Percentiles rank a stretch among this genome's conserved stretches.
Evolutionary conservation across 2,329 filamentous ascomycete species (phyloP).

Genomic region (Alternaria hordeiaustralica): DNA sequence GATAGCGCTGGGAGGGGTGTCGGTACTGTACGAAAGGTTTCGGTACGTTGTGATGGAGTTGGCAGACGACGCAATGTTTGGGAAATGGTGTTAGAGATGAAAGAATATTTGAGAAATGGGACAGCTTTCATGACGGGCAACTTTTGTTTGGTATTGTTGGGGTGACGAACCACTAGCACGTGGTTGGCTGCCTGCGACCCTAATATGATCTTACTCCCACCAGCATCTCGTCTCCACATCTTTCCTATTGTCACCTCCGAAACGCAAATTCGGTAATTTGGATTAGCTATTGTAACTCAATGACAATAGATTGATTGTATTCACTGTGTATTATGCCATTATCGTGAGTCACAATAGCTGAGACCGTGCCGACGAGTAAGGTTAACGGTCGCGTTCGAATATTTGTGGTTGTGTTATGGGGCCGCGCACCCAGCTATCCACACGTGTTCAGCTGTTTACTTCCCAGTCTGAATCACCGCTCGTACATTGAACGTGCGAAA

Average conservation of each 20-base stretch:
- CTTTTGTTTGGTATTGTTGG: not conserved
- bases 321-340: not conserved
- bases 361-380: not conserved
- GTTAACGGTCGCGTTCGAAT: not conserved
- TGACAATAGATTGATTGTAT: not conserved
- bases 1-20: not conserved
- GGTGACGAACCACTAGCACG: not conserved
- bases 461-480: not conserved
- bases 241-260: not conserved
- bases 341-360: not conserved
- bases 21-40: not conserved
- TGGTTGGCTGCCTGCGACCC: not conserved
- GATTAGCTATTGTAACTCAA: not conserved
- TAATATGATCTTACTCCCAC: not conserved
- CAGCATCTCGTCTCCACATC: not conserved
- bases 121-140: not conserved
- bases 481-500: slow-evolving; percentile 5
- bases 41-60: not conserved
- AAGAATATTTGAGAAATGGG: not conserved
- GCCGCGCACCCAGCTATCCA: not conserved
- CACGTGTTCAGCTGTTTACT: not conserved
- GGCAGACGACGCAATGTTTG: not conserved
- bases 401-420: not conserved
- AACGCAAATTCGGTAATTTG: not conserved
- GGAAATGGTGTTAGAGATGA: not conserved